Evolutionary conservation across 345 rosid genomes (phyloP).

Genomic region (Camelina hispida): DNA sequence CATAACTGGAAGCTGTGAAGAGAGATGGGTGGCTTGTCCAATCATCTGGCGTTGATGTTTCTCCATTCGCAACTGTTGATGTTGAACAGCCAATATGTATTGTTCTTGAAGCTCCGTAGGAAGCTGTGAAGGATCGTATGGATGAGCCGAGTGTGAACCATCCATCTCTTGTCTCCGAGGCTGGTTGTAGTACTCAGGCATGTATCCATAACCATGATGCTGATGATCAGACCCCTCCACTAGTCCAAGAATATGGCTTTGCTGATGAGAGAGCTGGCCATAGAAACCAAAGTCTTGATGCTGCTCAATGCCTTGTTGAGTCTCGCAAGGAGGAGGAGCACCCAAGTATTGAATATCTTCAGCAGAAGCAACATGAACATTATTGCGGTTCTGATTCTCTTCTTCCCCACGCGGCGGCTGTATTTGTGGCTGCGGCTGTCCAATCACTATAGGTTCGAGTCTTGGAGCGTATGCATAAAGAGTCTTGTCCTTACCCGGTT

Average conservation of each 20-base stretch:
- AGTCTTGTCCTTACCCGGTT: not conserved
- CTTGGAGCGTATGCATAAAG: constrained; percentile 15
- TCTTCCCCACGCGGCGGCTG: not conserved
- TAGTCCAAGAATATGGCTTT: too few species aligned
- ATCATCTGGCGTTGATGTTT: too few species aligned
- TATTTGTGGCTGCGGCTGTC: not conserved
- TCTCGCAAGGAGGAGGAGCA: constrained; percentile 4
- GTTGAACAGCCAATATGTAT: not conserved
- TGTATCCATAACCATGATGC: too few species aligned
- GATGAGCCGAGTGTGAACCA: not conserved
- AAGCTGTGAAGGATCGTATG: not conserved
- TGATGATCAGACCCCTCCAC: too few species aligned
- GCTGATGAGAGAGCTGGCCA: not conserved
- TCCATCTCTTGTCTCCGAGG: too few species aligned
- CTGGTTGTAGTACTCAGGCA: not conserved
- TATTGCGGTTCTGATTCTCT: not conserved
- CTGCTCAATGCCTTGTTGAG: constrained; percentile 3
- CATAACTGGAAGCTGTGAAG: too few species aligned
- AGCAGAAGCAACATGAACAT: not conserved
- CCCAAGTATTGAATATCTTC: not conserved
- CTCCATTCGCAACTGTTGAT: not conserved
- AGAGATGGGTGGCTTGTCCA: too few species aligned
- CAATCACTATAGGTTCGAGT: not conserved
- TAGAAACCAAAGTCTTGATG: constrained; percentile 4
- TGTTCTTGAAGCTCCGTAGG: not conserved